Conservation (phyloP, 2,329 filamentous ascomycete species). For the Botrytis medusae region DNA sequence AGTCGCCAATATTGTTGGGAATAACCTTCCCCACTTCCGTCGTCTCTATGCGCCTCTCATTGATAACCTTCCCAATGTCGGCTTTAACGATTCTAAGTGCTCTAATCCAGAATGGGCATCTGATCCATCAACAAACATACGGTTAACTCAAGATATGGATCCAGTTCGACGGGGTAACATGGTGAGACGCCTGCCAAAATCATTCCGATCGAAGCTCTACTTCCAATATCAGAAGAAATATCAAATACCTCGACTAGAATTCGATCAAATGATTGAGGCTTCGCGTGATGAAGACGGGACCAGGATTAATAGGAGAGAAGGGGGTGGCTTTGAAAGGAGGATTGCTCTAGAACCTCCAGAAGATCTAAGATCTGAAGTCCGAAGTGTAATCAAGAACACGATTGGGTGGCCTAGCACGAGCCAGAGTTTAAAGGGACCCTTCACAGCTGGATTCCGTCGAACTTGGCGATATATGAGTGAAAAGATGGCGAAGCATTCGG, state of each 20-base stretch:
- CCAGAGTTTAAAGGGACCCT: constrained; percentile 79
- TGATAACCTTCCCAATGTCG: constrained; percentile 83
- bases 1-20: constrained; percentile 87
- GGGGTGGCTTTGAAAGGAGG: constrained; percentile 80
- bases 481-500: constrained; percentile 67
- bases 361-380: constrained; percentile 69
- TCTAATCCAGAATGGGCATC: constrained; percentile 61
- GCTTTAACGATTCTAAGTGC: constrained; percentile 67
- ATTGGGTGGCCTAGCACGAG: constrained; percentile 89
- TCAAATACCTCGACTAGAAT: constrained; percentile 78
- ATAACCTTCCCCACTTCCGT: constrained; percentile 90
- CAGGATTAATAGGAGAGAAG: constrained; percentile 70
- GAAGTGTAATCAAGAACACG: constrained; percentile 78
- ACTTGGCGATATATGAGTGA: constrained; percentile 77
- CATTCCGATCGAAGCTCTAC: constrained; percentile 87
- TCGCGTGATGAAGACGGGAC: constrained; percentile 67
- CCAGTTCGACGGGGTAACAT: constrained; percentile 89
- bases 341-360: constrained; percentile 70
- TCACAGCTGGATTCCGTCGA: constrained; percentile 73
- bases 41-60: constrained; percentile 88
- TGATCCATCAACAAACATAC: constrained; percentile 62
- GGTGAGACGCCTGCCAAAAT: constrained; percentile 84
- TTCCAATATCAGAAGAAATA: constrained; percentile 94
- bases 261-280: constrained; percentile 79
- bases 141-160: constrained; percentile 87